phyloP scores from a whole-genome alignment of 2,329 filamentous ascomycete species.

The Exophiala sp. region DNA sequence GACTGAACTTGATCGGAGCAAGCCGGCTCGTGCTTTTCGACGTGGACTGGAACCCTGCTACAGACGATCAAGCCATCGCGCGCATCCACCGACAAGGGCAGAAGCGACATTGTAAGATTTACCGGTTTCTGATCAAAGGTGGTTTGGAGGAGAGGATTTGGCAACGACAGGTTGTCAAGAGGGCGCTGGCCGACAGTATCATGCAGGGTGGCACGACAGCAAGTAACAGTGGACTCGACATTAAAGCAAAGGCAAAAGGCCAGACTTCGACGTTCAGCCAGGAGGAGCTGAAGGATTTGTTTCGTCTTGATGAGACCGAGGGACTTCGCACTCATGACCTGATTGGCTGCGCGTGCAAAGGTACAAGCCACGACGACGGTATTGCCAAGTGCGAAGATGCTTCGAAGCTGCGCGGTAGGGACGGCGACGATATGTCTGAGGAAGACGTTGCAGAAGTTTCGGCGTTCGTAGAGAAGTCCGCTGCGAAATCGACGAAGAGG shows the following conservation, averaged over 20 bases:
- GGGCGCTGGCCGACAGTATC: constrained; percentile 66
- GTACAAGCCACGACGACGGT: constrained; percentile 42
- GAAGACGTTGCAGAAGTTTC: constrained; percentile 29
- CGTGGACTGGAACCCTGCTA: constrained; percentile 73
- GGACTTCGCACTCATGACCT: constrained; percentile 67
- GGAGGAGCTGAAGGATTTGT: constrained; percentile 65
- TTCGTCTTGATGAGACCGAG: constrained; percentile 59
- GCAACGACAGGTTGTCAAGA: constrained; percentile 68
- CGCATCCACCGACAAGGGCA: constrained; percentile 71
- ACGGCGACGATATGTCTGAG: constrained; percentile 2
- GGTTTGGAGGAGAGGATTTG: constrained; percentile 72
- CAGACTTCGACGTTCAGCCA: constrained; percentile 59
- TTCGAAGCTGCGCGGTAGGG: background rate
- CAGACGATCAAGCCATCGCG: constrained; percentile 71
- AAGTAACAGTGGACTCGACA: background rate
- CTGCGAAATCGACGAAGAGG: constrained; percentile 5
- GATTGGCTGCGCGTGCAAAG: constrained; percentile 60
- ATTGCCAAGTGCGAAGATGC: background rate
- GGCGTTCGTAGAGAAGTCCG: constrained; percentile 8
- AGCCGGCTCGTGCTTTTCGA: constrained; percentile 69
- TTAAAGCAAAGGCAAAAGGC: constrained; percentile 45
- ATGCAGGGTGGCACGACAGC: constrained; percentile 51
- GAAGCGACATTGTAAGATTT: constrained; percentile 64
- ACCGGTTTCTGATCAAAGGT: constrained; percentile 65
- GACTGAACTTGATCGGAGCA: constrained; percentile 68